These are phyloP conservation scores for Coccomyxa sp. DNA, from an alignment of 139 green algal genomes.

Conservation along the genomic window DNA sequence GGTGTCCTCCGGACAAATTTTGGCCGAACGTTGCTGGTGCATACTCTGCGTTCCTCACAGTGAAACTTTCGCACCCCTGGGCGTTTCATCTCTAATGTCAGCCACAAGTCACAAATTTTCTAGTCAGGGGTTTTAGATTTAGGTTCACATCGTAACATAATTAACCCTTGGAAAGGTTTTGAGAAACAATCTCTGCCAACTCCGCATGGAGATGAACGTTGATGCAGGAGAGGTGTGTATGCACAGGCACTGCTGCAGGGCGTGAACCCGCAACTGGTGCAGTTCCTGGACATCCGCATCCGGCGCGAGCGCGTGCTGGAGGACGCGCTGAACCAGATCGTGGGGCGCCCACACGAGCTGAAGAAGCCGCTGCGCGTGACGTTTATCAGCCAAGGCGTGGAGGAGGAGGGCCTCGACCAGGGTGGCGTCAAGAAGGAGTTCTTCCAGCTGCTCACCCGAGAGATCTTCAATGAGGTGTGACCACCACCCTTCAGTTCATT, in stretches of 20 bases:
- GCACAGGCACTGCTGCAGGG: constrained; percentile 28
- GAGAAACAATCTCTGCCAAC: no score
- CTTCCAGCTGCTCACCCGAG: constrained; percentile 74
- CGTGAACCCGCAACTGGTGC: constrained; percentile 29
- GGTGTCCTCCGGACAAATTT: no score
- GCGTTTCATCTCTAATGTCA: no score
- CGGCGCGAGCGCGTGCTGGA: constrained; percentile 60
- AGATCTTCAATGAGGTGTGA: constrained; percentile 25
- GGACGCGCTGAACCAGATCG: constrained; percentile 70
- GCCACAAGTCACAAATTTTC: no score
- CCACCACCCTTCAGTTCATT: neutral
- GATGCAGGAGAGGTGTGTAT: no score
- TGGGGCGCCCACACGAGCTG: constrained; percentile 42
- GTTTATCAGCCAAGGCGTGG: neutral
- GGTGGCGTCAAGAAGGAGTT: constrained; percentile 89
- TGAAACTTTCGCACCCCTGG: no score
- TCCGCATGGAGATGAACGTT: no score
- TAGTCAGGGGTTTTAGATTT: no score
- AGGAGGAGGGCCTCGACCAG: constrained; percentile 55
- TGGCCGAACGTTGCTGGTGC: no score
- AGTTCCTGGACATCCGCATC: constrained; percentile 52
- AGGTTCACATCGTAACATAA: no score
- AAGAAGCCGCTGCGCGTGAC: constrained; percentile 75
- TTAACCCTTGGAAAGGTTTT: no score
- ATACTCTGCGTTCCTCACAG: no score